Evolutionary conservation across 805 yeast genomes (phyloP).

Genomic region (Lipomyces yamanashiensis): DNA sequence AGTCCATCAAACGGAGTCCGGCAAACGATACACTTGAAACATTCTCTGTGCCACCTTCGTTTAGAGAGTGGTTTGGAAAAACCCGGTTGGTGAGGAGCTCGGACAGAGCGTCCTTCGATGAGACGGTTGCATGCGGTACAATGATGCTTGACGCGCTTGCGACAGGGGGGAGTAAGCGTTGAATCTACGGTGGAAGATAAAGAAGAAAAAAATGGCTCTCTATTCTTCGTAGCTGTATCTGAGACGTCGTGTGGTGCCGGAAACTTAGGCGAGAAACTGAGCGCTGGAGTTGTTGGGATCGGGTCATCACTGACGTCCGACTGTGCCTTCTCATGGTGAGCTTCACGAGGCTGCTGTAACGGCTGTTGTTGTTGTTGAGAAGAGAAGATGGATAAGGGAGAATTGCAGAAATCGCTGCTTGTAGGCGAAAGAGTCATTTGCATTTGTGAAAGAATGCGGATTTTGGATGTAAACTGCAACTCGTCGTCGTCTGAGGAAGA

Average conservation of each 20-base stretch:
- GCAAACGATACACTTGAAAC: slow-evolving; percentile 80
- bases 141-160: background rate
- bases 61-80: background rate
- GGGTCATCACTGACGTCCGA: slow-evolving; percentile 8
- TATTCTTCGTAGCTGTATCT: background rate
- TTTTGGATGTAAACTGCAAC: slow-evolving; percentile 6
- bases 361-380: background rate
- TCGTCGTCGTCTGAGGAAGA: slow-evolving; percentile 16
- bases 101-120: slow-evolving; percentile 15
- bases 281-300: slow-evolving; percentile 1
- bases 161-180: background rate
- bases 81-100: background rate
- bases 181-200: background rate
- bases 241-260: background rate
- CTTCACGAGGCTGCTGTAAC: background rate
- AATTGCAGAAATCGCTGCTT: background rate
- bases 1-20: slow-evolving; percentile 36
- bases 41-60: slow-evolving; percentile 75
- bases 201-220: no score
- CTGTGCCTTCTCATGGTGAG: background rate
- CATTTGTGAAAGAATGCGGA: slow-evolving; percentile 17
- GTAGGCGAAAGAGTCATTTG: slow-evolving; percentile 23
- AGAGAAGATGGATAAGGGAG: background rate
- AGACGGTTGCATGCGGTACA: slow-evolving; percentile 14
- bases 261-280: background rate